Conservation (phyloP, 768 basidiomycete species). For the Mycena belliarum region DNA sequence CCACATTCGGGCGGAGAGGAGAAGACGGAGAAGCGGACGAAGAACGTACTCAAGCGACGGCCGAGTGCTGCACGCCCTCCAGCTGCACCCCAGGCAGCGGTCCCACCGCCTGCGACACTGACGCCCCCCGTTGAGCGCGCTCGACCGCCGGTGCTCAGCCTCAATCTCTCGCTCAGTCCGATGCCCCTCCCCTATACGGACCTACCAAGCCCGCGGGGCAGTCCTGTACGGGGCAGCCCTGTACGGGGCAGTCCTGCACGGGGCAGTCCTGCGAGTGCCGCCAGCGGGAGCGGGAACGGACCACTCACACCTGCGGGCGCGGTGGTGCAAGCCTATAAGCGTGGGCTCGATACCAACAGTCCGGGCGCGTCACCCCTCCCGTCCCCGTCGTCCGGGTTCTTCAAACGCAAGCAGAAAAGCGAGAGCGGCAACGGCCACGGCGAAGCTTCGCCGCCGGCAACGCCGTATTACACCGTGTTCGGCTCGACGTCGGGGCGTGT, state of each 20-base stretch:
- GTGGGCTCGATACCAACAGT: conserved; percentile 6
- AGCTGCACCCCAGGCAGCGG: neutral
- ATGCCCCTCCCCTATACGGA: conserved; percentile 6
- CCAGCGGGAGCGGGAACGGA: conserved; percentile 14
- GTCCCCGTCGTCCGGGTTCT: conserved; percentile 4
- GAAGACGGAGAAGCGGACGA: conserved; percentile 30
- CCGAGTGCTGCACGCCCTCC: conserved; percentile 14
- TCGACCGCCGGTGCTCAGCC: conserved; percentile 14
- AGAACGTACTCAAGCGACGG: conserved; percentile 25
- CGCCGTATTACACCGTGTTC: conserved; percentile 60
- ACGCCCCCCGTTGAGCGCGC: neutral
- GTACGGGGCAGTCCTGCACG: neutral
- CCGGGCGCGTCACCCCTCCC: conserved; percentile 11
- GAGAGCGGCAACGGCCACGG: neutral
- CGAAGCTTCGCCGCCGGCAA: conserved; percentile 20
- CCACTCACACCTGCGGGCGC: conserved; percentile 23
- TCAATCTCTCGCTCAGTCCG: conserved; percentile 17
- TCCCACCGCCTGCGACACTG: neutral
- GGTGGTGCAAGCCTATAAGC: conserved; percentile 22
- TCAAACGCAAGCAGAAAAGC: conserved; percentile 4
- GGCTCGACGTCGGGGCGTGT: conserved; percentile 47
- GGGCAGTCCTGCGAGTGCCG: conserved; percentile 4
- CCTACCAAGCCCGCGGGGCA: neutral
- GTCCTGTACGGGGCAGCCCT: conserved; percentile 2
- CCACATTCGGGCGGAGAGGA: conserved; percentile 17